Evolutionary conservation across 345 rosid genomes (phyloP), one percentile per base, ranked within the genome.

Genomic region (Trapa incisa): DNA sequence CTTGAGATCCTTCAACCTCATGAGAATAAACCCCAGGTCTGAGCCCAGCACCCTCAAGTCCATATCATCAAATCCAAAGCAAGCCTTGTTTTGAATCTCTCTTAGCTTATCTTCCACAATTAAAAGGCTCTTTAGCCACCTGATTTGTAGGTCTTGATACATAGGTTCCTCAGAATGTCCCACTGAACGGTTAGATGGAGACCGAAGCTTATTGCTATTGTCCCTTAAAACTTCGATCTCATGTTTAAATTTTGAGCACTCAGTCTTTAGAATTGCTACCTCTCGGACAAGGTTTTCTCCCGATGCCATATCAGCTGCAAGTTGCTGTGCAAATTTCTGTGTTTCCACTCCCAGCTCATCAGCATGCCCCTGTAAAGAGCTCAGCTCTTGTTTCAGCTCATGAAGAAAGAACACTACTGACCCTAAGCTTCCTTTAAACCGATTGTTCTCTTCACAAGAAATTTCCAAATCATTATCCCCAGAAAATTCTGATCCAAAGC

Each of bases 351-450:
- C 88, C 76, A 91, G 73, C 79, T 91, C 83, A 75, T 83, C 80
- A 54, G 95, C 89, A 73, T 88, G 84, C 80, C 79, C 70, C 72
- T 83, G 87, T 73, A 94, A 70, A 47, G 85, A 85, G 80, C 67
- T 80, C 71, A 94, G 82, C 85, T 91, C 96, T 61, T 52, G 65
- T 79, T 83, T 91, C 61, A 94, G 87, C 70, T 87, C 95, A 50
- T 75, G 78, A 77, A 89, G 81, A 68, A 96, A 87, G 65, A 89
- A 80, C 73, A 91, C 96, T 11, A 92, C 86, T 65, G 77, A 77
- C 77, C 85, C 97, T 76, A 94, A 79, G 79, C 82, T 81, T 61
- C 91, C 89, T 85, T 85, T 80, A 41, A 91, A 89, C 78, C 82
- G 87, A 64, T 60, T 80, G 70, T 89, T 91, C 76, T 89, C 99